Conservation (phyloP, 495 filamentous ascomycete genomes). For the Letharia columbiana region DNA sequence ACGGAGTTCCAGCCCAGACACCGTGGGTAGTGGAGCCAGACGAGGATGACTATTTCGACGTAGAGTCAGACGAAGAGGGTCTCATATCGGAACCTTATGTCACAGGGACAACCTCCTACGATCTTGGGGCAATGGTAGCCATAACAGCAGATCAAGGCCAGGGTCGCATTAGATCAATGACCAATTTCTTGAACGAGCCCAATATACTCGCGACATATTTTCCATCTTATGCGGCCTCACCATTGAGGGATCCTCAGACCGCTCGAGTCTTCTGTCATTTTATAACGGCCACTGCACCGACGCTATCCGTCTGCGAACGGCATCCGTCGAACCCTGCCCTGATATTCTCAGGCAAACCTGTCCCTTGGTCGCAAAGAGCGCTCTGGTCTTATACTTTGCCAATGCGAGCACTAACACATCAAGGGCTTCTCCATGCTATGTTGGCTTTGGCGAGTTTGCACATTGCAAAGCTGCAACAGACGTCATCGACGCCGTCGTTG, state of each 20-base stretch:
- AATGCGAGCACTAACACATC: constrained; percentile 73
- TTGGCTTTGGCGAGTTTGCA: constrained; percentile 82
- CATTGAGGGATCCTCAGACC: constrained; percentile 72
- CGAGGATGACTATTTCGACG: constrained; percentile 53
- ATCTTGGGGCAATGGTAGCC: constrained; percentile 39
- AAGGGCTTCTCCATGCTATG: constrained; percentile 81
- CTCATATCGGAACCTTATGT: constrained; percentile 8
- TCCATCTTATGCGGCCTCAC: constrained; percentile 65
- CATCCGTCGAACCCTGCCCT: constrained; percentile 69
- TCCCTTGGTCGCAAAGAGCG: constrained; percentile 62
- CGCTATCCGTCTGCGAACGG: constrained; percentile 79
- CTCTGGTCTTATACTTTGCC: constrained; percentile 87
- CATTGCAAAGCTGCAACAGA: constrained; percentile 70
- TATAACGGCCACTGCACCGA: constrained; percentile 79
- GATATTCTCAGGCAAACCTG: constrained; percentile 53
- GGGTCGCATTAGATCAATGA: constrained; percentile 49
- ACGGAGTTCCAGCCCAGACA: constrained; percentile 13
- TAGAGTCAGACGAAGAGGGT: constrained; percentile 59
- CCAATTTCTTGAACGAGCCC: constrained; percentile 54
- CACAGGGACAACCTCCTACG: constrained; percentile 23
- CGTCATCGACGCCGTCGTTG: constrained; percentile 65
- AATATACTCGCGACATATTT: constrained; percentile 73
- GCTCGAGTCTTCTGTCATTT: constrained; percentile 90
- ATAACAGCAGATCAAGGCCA: constrained; percentile 45
- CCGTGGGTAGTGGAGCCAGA: constrained; percentile 39